These are phyloP conservation scores for Phaeosphaeriaceae sp. DNA, from an alignment of 2,329 filamentous ascomycete genomes.

Conservation along the genomic window DNA sequence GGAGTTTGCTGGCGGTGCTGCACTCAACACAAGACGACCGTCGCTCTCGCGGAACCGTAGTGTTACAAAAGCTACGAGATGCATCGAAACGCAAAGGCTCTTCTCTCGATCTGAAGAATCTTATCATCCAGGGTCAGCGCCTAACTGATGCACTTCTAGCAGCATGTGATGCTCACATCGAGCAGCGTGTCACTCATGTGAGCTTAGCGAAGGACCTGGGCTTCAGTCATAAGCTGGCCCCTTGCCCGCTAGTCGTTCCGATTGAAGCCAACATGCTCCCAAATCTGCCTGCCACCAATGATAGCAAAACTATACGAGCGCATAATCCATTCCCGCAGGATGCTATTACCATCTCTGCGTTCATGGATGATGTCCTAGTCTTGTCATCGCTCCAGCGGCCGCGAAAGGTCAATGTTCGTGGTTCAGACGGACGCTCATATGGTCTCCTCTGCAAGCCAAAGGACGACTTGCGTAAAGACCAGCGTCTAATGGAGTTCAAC, in stretches of 20 bases:
- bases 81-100: slow-evolving; percentile 63
- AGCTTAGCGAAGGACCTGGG: slow-evolving; percentile 79
- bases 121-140: slow-evolving; percentile 82
- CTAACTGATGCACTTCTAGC: slow-evolving; percentile 82
- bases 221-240: slow-evolving; percentile 84
- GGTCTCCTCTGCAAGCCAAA: slow-evolving; percentile 96
- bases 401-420: slow-evolving; percentile 84
- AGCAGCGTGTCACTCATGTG: slow-evolving; percentile 73
- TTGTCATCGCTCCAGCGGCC: slow-evolving; percentile 92
- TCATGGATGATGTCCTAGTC: slow-evolving; percentile 88
- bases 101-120: slow-evolving; percentile 69
- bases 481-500: slow-evolving; percentile 99
- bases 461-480: slow-evolving; percentile 95
- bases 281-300: slow-evolving; percentile 75
- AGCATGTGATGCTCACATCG: slow-evolving; percentile 81
- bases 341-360: slow-evolving; percentile 80
- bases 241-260: slow-evolving; percentile 86
- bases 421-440: slow-evolving; percentile 88
- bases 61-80: slow-evolving; percentile 56
- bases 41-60: slow-evolving; percentile 58
- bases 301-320: slow-evolving; percentile 70
- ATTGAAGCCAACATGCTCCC: slow-evolving; percentile 85
- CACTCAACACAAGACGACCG: slow-evolving; percentile 80
- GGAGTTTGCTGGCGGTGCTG: slow-evolving; percentile 87
- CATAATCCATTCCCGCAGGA: slow-evolving; percentile 90